Base-by-base conservation (phyloP, 2,329 filamentous ascomycete genomes). In the Calonectria montana region DNA sequence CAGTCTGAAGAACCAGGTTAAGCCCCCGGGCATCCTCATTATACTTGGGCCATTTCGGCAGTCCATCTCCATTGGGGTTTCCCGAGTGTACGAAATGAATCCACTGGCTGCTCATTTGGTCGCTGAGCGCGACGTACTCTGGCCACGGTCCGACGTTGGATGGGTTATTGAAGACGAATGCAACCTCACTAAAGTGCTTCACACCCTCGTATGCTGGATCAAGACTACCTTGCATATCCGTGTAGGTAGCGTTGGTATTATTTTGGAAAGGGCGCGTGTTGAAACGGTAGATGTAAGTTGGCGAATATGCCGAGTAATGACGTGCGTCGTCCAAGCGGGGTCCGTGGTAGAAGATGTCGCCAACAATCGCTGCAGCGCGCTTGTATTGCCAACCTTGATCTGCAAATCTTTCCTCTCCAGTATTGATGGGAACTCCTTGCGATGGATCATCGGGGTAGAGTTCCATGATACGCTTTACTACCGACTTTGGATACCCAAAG, bases 51-150 rank as follows among this genome's bases (percentile, higher is more conserved):
- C 53, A 59, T 21, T 18, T 4, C 12, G 53, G 53, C 2, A 59
- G 53, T 9, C 53, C 53, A 2, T 59, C 53, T 21, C 53, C 53
- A 35, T 59, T 59, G 31, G 53, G 53, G 21, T 6, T 37, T 15
- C 53, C 53, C 12, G 53, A 59, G 53, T 59, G 53, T 9, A 18
- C 53, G 13, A 59, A 59, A 18, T 59, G 53, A 21, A 59, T 59
- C 53, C 53, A 59, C 35, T 59, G 53, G 35, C 53, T 59, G 53
- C 53, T 59, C 53, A 59, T 59, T 23, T 59, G 21, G 31, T 39
- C 31, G 21, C 53, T 39, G 13, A 59, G 53, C n/a, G 53, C 53
- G 9, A 25, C 35, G 31, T 59, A 59, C 29, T 59, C 53, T 3
- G 53, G 53, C 53, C 53, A 59, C 35, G 53, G 31, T 7, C 53